Base-by-base conservation (phyloP, 2,329 filamentous ascomycete species). In the Exophiala calicioides region DNA sequence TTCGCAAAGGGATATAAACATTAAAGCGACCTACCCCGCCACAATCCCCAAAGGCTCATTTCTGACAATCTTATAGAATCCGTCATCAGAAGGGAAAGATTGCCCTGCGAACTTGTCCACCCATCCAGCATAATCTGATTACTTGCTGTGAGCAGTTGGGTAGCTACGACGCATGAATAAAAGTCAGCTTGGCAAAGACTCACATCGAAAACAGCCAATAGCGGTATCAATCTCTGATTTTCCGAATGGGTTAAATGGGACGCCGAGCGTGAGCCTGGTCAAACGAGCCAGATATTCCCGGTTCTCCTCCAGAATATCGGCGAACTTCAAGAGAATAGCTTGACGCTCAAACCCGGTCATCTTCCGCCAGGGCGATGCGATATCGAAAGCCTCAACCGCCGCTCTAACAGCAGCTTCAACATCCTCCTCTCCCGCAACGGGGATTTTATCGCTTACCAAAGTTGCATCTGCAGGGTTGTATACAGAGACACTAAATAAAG, bases 161-260 rank as follows among this genome's bases (percentile, higher is more conserved):
- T 74, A 59, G 0, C 12, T 27, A 7, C 12, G 7, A 7, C 62
- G 57, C 74, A 72, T 33, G 72, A 72, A 15, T 65, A 62, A 9
- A 71, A 71, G 46, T 75, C 73, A n/a, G 81, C 77, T 2, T 72
- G 66, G 65, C 85, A 87, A 3, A 85, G 82, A 65, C 90, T 88
- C 52, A 70, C 70, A 5, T 62, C 58, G 19, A 70, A n/a, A n/a
- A n/a, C n/a, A n/a, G n/a, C n/a, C n/a, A n/a, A n/a, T n/a, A n/a
- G n/a, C n/a, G n/a, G n/a, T n/a, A n/a, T n/a, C n/a, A n/a, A n/a
- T n/a, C n/a, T n/a, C n/a, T n/a, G n/a, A n/a, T n/a, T n/a, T n/a
- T n/a, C n/a, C n/a, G n/a, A n/a, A n/a, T n/a, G n/a, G n/a, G n/a
- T n/a, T n/a, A n/a, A n/a, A n/a, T n/a, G n/a, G n/a, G n/a, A n/a